Evolutionary conservation across 1,284 basidiomycete genomes (phyloP), one percentile per base, ranked within the genome.

Genomic region (Cystobasidiaceae sp.): DNA sequence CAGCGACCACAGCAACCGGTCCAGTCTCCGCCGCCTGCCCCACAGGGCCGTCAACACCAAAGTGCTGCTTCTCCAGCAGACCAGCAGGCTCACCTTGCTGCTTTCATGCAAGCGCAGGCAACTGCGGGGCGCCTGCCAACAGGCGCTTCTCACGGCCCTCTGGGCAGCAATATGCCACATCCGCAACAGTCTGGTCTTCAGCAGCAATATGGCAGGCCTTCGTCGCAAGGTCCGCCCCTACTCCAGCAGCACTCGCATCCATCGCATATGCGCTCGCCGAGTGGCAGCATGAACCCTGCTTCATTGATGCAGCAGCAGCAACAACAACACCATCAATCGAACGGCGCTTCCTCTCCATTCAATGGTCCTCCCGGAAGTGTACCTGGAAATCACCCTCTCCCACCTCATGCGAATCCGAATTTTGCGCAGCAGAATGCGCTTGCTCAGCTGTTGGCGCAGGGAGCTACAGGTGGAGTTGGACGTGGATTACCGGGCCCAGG

Each of bases 381-480:
- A 4, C 25, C 39, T 44, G 39, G 39, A 8, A 30, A 30, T 30
- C 39, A 41, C 11, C 54, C 54, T 43, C 23, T 39, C 15, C 60
- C 33, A 30, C 15, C 19, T n/a, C 17, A 17, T 37, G 21, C 4
- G 8, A 19, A 6, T 15, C 60, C 60, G 3, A 33, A 51, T 32
- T 54, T 62, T 17, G 60, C 60, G 28, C 60, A 51, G 15, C 60
- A 62, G 30, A 62, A 62, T 25, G 61, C 61, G 11, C 44, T 64
- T 15, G 61, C 61, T 4, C 61, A 64, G 30, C 52, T 64, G 23
- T 27, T 64, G 1, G 61, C 61, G 13, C 52, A 55, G 28, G 61
- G 61, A 17, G 50, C 11, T 39, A 39, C 39, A 11, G 39, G 32
- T 56, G 17, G 30, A 9, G 39, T 13, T 25, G 54, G 54, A 56